Conservation (phyloP, 257 asterid genomes). For the Solanum peruvianum region DNA sequence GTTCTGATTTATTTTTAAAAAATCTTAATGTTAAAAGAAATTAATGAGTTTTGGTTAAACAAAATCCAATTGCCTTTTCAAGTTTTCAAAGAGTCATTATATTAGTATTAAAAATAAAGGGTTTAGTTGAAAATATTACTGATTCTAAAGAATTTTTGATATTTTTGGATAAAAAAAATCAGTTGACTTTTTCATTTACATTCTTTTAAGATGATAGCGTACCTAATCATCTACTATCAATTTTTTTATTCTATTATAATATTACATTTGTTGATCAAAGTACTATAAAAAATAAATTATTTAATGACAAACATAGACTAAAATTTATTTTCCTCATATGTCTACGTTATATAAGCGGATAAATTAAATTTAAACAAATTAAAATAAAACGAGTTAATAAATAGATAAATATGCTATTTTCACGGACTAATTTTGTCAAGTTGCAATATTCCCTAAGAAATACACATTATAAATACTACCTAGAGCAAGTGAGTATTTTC, state of each 20-base stretch:
- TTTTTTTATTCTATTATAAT: not conserved
- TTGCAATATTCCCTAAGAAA: not conserved
- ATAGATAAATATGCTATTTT: not conserved
- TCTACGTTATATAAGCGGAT: not conserved
- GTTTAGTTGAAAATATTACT: not conserved
- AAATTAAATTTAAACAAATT: not conserved
- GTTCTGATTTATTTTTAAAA: not conserved
- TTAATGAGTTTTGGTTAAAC: not conserved
- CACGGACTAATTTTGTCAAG: not conserved
- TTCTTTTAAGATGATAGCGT: not conserved
- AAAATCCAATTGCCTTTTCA: not conserved
- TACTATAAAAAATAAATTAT: not conserved
- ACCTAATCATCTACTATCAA: not conserved
- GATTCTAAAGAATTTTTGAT: not conserved
- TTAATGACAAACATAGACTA: not conserved
- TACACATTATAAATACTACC: not conserved
- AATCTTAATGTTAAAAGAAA: not conserved
- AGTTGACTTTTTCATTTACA: not conserved
- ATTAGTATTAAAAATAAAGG: not conserved
- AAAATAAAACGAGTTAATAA: not conserved
- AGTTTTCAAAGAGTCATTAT: not conserved
- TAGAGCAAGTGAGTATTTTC: not conserved
- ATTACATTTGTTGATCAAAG: not conserved
- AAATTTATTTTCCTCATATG: not conserved
- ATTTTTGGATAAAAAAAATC: not conserved